These are phyloP conservation scores for Mycena venus DNA, from an alignment of 768 basidiomycete genomes.

Conservation along the genomic window DNA sequence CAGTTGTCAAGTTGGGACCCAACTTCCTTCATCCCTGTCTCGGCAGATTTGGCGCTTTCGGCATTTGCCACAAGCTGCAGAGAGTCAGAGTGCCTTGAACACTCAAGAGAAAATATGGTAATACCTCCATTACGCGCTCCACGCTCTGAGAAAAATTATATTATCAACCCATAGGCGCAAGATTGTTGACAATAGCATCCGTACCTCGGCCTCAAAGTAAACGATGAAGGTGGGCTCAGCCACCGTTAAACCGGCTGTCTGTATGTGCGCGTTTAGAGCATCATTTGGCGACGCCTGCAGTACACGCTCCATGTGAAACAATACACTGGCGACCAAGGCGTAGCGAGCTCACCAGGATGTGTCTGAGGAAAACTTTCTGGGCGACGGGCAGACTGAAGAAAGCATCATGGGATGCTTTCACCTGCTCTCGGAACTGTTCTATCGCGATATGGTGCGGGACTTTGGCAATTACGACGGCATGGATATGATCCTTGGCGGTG, in stretches of 20 bases:
- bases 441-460: not conserved
- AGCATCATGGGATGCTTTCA: not conserved
- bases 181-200: not conserved
- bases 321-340: not conserved
- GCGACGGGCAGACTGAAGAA: not conserved
- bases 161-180: not conserved
- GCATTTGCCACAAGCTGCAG: not conserved
- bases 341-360: not conserved
- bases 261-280: not conserved
- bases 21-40: not conserved
- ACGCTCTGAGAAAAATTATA: not conserved
- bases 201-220: not conserved
- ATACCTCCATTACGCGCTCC: not conserved
- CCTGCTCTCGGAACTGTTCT: not conserved
- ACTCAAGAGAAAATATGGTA: not conserved
- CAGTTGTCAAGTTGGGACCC: not conserved
- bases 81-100: not conserved
- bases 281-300: not conserved
- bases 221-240: not conserved
- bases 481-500: not conserved
- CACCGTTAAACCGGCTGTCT: not conserved
- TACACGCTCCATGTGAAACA: not conserved
- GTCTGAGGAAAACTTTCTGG: not conserved
- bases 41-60: not conserved
- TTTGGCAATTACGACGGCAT: not conserved